These are phyloP conservation scores for Trichoderma citrinoviride DNA, from an alignment of 2,329 filamentous ascomycete genomes.

Conservation along the genomic window DNA sequence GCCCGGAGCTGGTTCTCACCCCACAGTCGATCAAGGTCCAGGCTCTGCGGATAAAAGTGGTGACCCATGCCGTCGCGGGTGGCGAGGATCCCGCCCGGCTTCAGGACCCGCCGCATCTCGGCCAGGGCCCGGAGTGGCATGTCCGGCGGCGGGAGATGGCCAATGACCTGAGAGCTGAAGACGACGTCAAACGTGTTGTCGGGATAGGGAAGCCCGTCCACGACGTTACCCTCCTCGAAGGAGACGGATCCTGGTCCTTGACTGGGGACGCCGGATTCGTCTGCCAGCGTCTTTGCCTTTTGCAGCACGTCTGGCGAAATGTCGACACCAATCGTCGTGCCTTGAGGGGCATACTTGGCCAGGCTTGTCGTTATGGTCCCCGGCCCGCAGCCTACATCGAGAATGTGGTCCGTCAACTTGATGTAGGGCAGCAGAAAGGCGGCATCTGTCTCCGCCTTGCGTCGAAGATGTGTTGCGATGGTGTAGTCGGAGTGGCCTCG, in stretches of 20 bases:
- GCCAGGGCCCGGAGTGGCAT: background rate
- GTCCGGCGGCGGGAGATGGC: conserved; percentile 2
- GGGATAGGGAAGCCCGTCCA: conserved; percentile 12
- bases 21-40: conserved; percentile 7
- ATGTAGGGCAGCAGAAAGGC: background rate
- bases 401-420: conserved; percentile 2
- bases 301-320: background rate
- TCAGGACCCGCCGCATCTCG: conserved; percentile 14
- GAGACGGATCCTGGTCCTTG: conserved; percentile 1
- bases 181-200: conserved; percentile 10
- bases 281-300: conserved; percentile 3
- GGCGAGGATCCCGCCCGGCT: conserved; percentile 12
- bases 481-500: conserved; percentile 15
- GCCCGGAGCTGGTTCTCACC: conserved; percentile 4
- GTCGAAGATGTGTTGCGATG: conserved; percentile 4
- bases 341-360: background rate
- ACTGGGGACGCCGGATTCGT: background rate
- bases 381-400: conserved; percentile 14
- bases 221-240: conserved; percentile 7
- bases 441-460: conserved; percentile 2
- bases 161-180: conserved; percentile 8
- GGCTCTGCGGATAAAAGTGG: conserved; percentile 12
- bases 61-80: conserved; percentile 11
- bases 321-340: background rate
- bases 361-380: conserved; percentile 9